These are phyloP conservation scores for Tuctoria greenei DNA, from an alignment of 176 grass and related monocot genomes.

Conservation along the genomic window DNA sequence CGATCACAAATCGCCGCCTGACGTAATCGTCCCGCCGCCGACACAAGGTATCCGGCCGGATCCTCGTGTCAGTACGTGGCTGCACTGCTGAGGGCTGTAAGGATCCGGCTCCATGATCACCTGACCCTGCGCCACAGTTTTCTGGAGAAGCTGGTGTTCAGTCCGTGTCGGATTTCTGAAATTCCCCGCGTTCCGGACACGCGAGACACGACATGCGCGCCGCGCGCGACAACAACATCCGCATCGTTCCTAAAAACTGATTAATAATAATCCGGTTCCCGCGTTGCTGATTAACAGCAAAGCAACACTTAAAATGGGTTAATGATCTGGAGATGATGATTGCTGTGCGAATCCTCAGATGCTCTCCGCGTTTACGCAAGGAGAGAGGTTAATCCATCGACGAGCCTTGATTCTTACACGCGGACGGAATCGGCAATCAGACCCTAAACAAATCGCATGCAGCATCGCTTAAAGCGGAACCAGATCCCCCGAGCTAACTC, in stretches of 20 bases:
- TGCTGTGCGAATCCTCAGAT: neutral
- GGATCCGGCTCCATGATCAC: no score
- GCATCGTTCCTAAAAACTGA: neutral
- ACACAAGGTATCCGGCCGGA: no score
- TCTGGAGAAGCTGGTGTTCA: neutral
- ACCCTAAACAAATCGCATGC: neutral
- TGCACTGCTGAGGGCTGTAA: no score
- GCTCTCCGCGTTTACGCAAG: neutral
- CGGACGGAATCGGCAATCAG: neutral
- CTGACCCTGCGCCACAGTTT: no score
- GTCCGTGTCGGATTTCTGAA: neutral
- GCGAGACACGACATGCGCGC: neutral
- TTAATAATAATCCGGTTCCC: no score
- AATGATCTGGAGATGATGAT: neutral
- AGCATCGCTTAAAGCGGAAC: constrained; percentile 14
- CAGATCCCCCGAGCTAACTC: neutral
- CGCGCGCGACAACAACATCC: neutral
- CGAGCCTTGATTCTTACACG: neutral
- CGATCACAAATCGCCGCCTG: no score
- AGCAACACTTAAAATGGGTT: neutral
- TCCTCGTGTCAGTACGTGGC: no score
- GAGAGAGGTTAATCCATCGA: neutral
- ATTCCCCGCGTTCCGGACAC: neutral
- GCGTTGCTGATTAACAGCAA: neutral
- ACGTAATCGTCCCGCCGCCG: no score